Conservation (phyloP, 768 basidiomycete genomes). For the Lentinula detonsa region DNA sequence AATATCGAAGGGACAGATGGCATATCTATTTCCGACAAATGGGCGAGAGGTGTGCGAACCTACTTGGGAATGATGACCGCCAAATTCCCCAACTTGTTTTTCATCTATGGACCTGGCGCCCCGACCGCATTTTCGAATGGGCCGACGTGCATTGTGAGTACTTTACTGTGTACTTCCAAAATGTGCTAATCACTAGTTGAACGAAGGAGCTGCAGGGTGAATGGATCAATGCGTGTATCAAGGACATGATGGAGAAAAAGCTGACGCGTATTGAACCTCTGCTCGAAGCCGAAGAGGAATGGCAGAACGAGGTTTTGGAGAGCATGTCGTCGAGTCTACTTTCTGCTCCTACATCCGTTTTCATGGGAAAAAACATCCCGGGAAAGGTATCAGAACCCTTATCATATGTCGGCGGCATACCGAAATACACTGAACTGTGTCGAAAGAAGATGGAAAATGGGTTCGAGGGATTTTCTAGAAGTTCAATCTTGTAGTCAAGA, state of each 20-base stretch:
- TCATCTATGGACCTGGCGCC: neutral
- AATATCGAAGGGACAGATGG: conserved; percentile 16
- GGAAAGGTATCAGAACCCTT: neutral
- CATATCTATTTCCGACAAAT: conserved; percentile 14
- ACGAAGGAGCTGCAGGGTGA: conserved; percentile 1
- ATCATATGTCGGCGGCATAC: neutral
- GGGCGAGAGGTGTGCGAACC: conserved; percentile 14
- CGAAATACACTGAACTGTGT: neutral
- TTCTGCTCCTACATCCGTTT: neutral
- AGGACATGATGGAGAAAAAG: neutral
- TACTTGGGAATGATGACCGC: conserved; percentile 17
- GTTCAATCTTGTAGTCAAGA: no score
- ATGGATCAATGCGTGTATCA: neutral
- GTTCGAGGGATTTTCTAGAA: no score
- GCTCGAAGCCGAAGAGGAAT: neutral
- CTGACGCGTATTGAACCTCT: neutral
- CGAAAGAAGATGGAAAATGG: no score
- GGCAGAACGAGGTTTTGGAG: neutral
- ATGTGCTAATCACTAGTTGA: neutral
- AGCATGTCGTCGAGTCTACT: neutral
- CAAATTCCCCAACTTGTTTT: conserved; percentile 17
- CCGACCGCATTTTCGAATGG: conserved; percentile 15
- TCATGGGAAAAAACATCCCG: neutral
- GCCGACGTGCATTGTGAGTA: conserved; percentile 9
- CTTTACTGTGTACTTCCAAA: neutral